A percentile compares a stretch with the other conserved stretches of the same genome.
Evolutionary conservation across 164 flowering plant species (phyloP).

Genomic region (Warburgia ugandensis): DNA sequence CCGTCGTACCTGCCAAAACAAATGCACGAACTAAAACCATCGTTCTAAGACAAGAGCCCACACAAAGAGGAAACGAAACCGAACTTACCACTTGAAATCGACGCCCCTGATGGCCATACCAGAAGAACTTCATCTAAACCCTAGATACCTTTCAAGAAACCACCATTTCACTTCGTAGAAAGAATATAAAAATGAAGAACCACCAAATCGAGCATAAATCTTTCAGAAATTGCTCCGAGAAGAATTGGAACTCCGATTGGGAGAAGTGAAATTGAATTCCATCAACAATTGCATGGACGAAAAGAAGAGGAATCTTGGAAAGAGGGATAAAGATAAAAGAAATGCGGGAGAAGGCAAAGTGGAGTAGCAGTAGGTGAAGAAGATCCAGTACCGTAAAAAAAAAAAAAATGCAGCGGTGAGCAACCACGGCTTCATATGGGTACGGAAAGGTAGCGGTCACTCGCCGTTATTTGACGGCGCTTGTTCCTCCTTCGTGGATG

Average conservation of each 20-base stretch:
- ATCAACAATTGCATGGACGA: neutral
- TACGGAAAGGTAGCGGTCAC: neutral
- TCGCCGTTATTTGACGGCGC: neutral
- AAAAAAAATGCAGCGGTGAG: neutral
- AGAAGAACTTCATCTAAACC: constrained; percentile 15
- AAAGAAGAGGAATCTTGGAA: neutral
- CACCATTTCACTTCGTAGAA: no score
- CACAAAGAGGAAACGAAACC: neutral
- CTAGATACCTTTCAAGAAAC: constrained; percentile 6
- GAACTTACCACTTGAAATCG: constrained; percentile 78
- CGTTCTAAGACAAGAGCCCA: neutral
- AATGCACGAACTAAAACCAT: neutral
- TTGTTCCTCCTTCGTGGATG: neutral
- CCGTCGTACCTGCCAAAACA: constrained; percentile 84
- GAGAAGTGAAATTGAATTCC: neutral
- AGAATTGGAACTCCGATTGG: neutral
- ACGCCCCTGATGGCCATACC: constrained; percentile 74
- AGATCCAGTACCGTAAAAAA: neutral
- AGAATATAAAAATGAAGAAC: constrained; percentile 1
- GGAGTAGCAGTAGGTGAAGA: no score
- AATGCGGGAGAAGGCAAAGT: no score
- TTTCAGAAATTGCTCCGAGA: neutral
- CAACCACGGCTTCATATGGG: neutral
- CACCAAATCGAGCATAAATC: constrained; percentile 1
- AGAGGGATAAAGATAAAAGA: neutral